phyloP scores from a whole-genome alignment of 495 filamentous ascomycete genomes.

The Tirmania nivea region DNA sequence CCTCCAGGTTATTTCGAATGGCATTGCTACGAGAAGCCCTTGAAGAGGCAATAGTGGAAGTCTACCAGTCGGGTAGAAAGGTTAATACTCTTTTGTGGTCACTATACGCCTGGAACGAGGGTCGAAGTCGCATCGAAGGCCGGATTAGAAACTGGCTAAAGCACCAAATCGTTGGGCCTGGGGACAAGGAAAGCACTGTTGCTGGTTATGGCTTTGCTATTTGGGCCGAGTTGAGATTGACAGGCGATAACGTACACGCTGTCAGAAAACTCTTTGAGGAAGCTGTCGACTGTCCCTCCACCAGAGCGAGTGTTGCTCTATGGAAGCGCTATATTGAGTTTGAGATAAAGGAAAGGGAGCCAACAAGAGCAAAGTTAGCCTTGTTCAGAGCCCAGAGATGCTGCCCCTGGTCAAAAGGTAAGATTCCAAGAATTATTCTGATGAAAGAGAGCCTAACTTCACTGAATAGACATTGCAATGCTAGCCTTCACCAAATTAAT shows the following conservation, averaged over 20 bases:
- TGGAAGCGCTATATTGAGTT: slow-evolving; percentile 44
- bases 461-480: slow-evolving; percentile 9
- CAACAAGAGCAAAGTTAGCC: slow-evolving; percentile 32
- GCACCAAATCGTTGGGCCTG: slow-evolving; percentile 13
- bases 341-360: slow-evolving; percentile 21
- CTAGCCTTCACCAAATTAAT: slow-evolving; percentile 10
- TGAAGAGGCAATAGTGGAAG: slow-evolving; percentile 27
- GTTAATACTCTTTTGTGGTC: slow-evolving; percentile 54
- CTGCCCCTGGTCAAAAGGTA: slow-evolving; percentile 58
- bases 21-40: slow-evolving; percentile 38
- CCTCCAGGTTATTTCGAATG: slow-evolving; percentile 37
- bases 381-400: slow-evolving; percentile 46
- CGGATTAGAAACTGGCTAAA: background rate
- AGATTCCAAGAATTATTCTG: slow-evolving; percentile 20
- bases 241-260: slow-evolving; percentile 36
- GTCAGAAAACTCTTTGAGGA: slow-evolving; percentile 48
- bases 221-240: slow-evolving; percentile 32
- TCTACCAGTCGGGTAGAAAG: slow-evolving; percentile 33
- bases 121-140: slow-evolving; percentile 15
- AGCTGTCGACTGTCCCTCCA: slow-evolving; percentile 30
- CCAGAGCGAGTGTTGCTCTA: slow-evolving; percentile 26
- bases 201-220: slow-evolving; percentile 46
- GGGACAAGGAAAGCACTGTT: slow-evolving; percentile 23
- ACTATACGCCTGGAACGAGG: slow-evolving; percentile 48
- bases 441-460: background rate